Evolutionary conservation across 2,329 filamentous ascomycete species (phyloP).

Genomic region (Aspergillus fijiensis): DNA sequence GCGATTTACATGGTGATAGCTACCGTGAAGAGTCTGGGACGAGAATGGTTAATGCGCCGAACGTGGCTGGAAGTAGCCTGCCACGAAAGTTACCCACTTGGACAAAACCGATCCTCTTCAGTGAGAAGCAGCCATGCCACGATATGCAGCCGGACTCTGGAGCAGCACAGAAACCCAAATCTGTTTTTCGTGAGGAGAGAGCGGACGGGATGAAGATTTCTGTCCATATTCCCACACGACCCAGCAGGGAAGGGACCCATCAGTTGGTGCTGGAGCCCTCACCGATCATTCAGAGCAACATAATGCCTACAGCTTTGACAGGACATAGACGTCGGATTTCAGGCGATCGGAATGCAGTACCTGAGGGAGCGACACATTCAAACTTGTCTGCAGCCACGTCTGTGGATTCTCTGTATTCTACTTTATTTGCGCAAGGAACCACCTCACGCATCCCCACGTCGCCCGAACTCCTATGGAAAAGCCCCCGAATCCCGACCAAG

Average conservation of each 20-base stretch:
- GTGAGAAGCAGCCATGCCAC: constrained; percentile 36
- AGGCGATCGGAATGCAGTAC: constrained; percentile 42
- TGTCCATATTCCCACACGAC: constrained; percentile 55
- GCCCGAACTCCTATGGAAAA: constrained; percentile 29
- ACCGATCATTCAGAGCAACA: constrained; percentile 58
- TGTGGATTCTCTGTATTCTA: constrained; percentile 41
- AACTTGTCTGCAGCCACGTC: constrained; percentile 37
- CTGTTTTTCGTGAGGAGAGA: background rate
- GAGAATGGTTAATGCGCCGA: constrained; percentile 4
- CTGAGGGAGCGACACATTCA: constrained; percentile 30
- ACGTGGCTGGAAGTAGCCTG: constrained; percentile 59
- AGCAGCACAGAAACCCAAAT: background rate
- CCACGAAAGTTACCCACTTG: constrained; percentile 58
- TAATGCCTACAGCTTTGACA: constrained; percentile 48
- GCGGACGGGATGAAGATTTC: constrained; percentile 25
- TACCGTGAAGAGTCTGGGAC: constrained; percentile 3
- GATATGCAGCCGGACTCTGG: constrained; percentile 3
- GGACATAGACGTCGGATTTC: constrained; percentile 54
- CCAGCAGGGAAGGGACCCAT: constrained; percentile 67
- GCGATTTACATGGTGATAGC: constrained; percentile 9
- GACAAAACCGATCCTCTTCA: constrained; percentile 51
- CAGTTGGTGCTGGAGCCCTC: constrained; percentile 57
- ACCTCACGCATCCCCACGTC: constrained; percentile 37
- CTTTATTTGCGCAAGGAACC: constrained; percentile 28
- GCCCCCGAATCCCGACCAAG: constrained; percentile 40